A percentile compares a stretch with the other conserved stretches of the same genome.
These are phyloP conservation scores for Artemisia argyi DNA, from an alignment of 129 eudicot species.

Conservation along the genomic window DNA sequence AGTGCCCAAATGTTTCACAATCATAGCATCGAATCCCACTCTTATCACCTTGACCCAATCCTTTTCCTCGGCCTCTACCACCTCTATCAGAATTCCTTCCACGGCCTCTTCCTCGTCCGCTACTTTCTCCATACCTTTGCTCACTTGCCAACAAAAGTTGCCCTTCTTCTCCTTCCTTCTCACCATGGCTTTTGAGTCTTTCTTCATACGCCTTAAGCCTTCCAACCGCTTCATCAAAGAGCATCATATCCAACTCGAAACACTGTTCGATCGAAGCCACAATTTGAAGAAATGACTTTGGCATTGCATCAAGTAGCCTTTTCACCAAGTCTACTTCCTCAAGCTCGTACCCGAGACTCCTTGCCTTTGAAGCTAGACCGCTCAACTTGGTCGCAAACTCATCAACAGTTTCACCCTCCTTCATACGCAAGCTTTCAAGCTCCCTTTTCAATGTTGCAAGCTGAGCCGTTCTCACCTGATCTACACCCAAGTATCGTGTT, in stretches of 20 bases:
- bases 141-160: neutral
- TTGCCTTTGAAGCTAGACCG: too few relatives aligned
- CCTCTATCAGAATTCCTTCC: neutral
- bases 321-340: neutral
- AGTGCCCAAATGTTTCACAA: neutral
- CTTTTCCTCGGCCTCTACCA: neutral
- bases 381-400: too few relatives aligned
- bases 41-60: neutral
- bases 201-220: too few relatives aligned
- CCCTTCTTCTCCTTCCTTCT: neutral
- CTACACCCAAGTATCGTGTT: too few relatives aligned
- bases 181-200: neutral
- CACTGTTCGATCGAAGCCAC: too few relatives aligned
- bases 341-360: neutral
- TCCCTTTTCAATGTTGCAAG: too few relatives aligned
- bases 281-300: too few relatives aligned
- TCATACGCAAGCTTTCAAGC: too few relatives aligned
- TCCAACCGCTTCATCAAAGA: too few relatives aligned
- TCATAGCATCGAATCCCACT: neutral
- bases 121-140: neutral
- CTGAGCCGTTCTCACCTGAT: too few relatives aligned
- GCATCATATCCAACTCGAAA: too few relatives aligned
- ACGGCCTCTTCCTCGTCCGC: neutral
- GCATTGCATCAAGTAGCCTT: neutral
- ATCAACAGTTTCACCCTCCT: too few relatives aligned